Evolutionary conservation across 2,329 filamentous ascomycete genomes (phyloP), one percentile per base, ranked within the genome.

Genomic region (Cercospora sojina): DNA sequence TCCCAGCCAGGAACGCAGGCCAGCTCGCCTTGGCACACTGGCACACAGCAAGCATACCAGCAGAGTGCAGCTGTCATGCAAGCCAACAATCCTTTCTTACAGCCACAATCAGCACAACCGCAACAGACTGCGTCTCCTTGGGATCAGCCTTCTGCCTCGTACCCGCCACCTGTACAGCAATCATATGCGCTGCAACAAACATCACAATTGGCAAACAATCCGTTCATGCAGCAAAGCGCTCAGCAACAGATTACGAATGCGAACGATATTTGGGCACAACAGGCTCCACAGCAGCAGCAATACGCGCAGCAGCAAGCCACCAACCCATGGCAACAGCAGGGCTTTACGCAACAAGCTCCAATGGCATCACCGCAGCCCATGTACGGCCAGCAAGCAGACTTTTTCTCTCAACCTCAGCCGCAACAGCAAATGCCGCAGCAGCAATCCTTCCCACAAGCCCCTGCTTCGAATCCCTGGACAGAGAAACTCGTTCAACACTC

Each of bases 171-270:
- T 23, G 71, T 64, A 23, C 73, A 75, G 67, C 73, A 73, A 51
- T 43, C 70, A 29, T 67, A 68, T 47, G 62, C 66, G 32, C 35
- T 74, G 74, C 59, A 74, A 74, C 65, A 71, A 77, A 77, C 91
- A 31, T 85, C 86, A 70, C 86, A 89, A 72, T 87, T 68, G 5
- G 68, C 68, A 31, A 62, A 62, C 60, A 76, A 76, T 53, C 74
- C 74, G 1, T 84, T 84, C 69, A 71, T 84, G 20, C 79, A 80
- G 62, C 77, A 67, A 56, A 68, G 68, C 43, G 20, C 63, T 3
- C 62, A 68, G 41, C 57, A 79, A 55, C 81, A 83, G 65, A 77
- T 78, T 38, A 80, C 82, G 53, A 73, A 77, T 12, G 71, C 80
- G 9, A 72, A 68, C 41, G 81, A 82, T 72, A 79, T 80, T 2